phyloP scores from a whole-genome alignment of 176 grass and related monocot species.

The Puccinellia tenuiflora region DNA sequence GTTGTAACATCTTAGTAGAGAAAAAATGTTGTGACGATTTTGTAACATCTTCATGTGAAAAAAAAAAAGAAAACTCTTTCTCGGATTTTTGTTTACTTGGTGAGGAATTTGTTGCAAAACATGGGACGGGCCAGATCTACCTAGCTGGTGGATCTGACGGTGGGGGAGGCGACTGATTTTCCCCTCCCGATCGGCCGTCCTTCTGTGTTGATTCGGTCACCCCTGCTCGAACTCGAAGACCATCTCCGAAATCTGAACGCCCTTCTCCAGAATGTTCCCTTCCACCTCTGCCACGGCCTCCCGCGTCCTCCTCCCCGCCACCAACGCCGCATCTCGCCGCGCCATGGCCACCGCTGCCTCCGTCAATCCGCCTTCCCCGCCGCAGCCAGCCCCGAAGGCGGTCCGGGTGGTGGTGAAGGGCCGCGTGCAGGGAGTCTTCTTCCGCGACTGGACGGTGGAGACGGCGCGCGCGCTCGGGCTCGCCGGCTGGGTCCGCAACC shows the following conservation, averaged over 20 bases:
- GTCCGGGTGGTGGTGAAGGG: slow-evolving; percentile 73
- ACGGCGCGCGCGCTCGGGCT: slow-evolving; percentile 73
- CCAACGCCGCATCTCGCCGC: slow-evolving; percentile 9
- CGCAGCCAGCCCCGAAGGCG: slow-evolving; percentile 23
- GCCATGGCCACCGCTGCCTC: not conserved
- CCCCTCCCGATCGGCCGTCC: no score
- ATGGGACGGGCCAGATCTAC: no score
- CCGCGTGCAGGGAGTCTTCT: slow-evolving; percentile 88
- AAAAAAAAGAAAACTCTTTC: no score
- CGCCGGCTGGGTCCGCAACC: slow-evolving; percentile 78
- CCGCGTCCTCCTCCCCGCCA: slow-evolving; percentile 24
- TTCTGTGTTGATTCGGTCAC: not conserved
- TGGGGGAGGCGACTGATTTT: no score
- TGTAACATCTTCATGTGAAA: no score
- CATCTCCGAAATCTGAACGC: not conserved
- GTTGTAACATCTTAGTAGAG: no score
- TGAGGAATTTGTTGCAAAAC: no score
- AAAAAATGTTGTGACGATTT: no score
- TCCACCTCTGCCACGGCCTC: slow-evolving; percentile 1
- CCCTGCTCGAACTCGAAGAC: not conserved
- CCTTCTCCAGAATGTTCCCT: slow-evolving; percentile 33
- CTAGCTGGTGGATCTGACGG: no score
- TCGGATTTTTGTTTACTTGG: no score
- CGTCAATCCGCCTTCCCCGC: not conserved
- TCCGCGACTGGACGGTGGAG: slow-evolving; percentile 92